Base-by-base conservation (phyloP, 2,329 filamentous ascomycete genomes). In the Cordyceps pruinosa region DNA sequence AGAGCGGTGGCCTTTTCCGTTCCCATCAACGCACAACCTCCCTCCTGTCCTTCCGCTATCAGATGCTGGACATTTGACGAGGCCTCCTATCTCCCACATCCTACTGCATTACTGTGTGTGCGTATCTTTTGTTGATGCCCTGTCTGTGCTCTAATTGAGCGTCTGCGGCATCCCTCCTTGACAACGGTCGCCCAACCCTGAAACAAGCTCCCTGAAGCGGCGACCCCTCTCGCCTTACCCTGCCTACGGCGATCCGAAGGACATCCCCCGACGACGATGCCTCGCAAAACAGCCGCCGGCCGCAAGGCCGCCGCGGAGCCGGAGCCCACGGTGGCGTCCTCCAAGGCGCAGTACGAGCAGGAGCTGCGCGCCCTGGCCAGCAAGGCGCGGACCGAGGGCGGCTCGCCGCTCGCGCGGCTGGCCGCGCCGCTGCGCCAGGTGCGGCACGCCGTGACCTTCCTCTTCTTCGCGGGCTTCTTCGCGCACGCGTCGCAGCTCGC, bases 401-500 rank as follows among this genome's bases (percentile, higher is more conserved):
- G 63, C 26, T 70, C 69, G 60, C 57, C 68, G 15, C 52, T 62
- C 10, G 68, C 70, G 17, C 77, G 80, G 60, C 62, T 65, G 30
- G 51, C 61, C 8, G 68, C 71, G 21, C 77, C 81, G 61, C 62
- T 65, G 32, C 61, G 69, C 49, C 62, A 77, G 58, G 78, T 79
- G 59, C 64, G 70, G 34, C 61, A 63, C 60, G 63, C 64, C 10
- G 45, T 63, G 28, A 45, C 67, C 32, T 62, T 74, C 19, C 62
- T 75, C 12, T 59, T 54, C 35, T 61, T 74, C 32, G 63, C 73
- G 45, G 88, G 85, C 45, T 68, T 86, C 42, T 84, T 81, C 59
- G 86, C 87, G 47, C 84, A 85, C 61, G 81, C 87, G 58, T 93
- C 89, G 1, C 84, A 90, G 67, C 77, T 91, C 61, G 86, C 83